Conservation (phyloP, 1,284 basidiomycete genomes). For the Singerocomus rubriflavus region DNA sequence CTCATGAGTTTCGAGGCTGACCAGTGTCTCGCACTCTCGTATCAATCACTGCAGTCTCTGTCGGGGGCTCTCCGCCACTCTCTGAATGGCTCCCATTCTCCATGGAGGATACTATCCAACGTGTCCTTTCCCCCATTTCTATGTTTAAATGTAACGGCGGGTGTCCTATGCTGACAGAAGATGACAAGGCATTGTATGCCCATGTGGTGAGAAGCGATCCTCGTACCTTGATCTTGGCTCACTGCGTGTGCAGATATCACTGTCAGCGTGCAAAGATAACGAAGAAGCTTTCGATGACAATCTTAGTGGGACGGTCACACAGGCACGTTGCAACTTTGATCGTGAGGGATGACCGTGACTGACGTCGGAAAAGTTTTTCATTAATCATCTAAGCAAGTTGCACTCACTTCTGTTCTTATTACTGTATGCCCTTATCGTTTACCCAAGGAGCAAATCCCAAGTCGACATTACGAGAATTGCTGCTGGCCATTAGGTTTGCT, state of each 20-base stretch:
- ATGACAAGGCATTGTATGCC: constrained; percentile 9
- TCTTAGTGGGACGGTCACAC: constrained; percentile 20
- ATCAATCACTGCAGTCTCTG: constrained; percentile 18
- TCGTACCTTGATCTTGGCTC: not conserved
- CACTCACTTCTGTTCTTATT: not conserved
- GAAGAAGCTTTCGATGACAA: constrained; percentile 24
- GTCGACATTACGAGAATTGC: constrained; percentile 23
- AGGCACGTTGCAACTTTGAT: constrained; percentile 6
- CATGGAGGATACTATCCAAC: not conserved
- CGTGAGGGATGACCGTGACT: not conserved
- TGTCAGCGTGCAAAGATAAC: constrained; percentile 29
- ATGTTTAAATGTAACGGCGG: constrained; percentile 21
- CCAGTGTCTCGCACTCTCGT: constrained; percentile 9
- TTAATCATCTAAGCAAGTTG: constrained; percentile 27
- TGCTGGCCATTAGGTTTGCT: constrained; percentile 25
- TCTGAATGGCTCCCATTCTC: constrained; percentile 17
- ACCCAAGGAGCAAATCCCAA: constrained; percentile 19
- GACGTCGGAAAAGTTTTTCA: constrained; percentile 24
- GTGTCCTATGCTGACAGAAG: constrained; percentile 8
- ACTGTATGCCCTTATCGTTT: not conserved
- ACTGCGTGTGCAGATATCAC: constrained; percentile 20
- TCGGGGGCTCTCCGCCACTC: constrained; percentile 16
- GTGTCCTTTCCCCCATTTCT: constrained; percentile 22
- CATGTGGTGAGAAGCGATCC: constrained; percentile 22
- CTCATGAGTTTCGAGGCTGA: constrained; percentile 14